Evolutionary conservation across 306 rosid genomes (phyloP), one percentile per base, ranked within the genome.

Genomic region (Trifolium repens): DNA sequence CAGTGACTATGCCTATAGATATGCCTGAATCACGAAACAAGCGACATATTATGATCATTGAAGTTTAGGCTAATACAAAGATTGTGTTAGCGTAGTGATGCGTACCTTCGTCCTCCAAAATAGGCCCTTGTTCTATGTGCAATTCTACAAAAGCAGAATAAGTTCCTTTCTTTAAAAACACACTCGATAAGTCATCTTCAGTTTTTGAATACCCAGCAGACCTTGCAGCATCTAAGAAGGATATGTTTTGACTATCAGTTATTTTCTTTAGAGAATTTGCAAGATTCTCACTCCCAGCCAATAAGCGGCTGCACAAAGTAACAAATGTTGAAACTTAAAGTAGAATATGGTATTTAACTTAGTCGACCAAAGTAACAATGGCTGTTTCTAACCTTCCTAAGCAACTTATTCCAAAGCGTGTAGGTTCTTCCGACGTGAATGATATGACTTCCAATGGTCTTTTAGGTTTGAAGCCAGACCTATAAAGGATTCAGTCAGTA

Each of bases 371-470:
- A 54, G 64, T 58, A 58, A 24, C 11, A 52, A 16, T 22, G 44
- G 24, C 32, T 15, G 59, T 50, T 78, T 40, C 88, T 82, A 66
- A 94, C 98, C 98, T 94, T 87, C 97, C 97, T 77, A 94, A 85
- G 81, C 98, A 94, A 85, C 97, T 61, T 78, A 94, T 88, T 68
- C 96, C 98, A 84, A 87, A 94, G 80, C 96, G 96, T 24, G 98
- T 89, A 32, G 98, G 97, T 82, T 94, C 98, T 88, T 94, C 98
- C 14, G 98, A 94, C 63, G 98, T 94, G 88, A 94, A 94, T 78
- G 80, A 71, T 78, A 94, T 87, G 81, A 91, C 85, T 84, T 91
- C 98, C 81, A 94, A 82, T 1, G 98, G 80, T 76, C 91, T 82
- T 76, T 62, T 90, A 55, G 98, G 98, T 76, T 85, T 89, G 71